Percentiles rank a stretch among this genome's conserved stretches.
Evolutionary conservation across 129 eudicot genomes (phyloP).

Genomic region (Flaveria linearis): DNA sequence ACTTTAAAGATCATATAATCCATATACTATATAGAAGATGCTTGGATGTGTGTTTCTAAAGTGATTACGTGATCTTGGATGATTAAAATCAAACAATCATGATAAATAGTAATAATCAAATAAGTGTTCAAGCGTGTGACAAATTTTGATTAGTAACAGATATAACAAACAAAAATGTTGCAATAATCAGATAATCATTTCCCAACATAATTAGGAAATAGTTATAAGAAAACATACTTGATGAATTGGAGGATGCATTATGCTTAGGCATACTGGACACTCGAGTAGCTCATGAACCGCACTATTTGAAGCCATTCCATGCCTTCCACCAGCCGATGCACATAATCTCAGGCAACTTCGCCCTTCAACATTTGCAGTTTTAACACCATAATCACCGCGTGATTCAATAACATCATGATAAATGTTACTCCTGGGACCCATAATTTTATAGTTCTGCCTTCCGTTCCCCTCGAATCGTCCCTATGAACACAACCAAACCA

Average conservation of each 20-base stretch:
- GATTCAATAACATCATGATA: conserved; percentile 43
- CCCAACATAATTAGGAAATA: not conserved
- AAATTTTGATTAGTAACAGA: too few species aligned
- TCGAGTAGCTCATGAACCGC: conserved; percentile 59
- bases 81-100: too few species aligned
- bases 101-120: too few species aligned
- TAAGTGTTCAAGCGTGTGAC: too few species aligned
- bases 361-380: conserved; percentile 34
- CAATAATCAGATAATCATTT: too few species aligned
- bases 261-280: conserved; percentile 60
- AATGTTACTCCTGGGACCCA: conserved; percentile 57
- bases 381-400: conserved; percentile 40
- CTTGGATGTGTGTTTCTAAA: not conserved
- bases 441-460: conserved; percentile 2
- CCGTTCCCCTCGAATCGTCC: not conserved
- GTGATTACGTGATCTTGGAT: too few species aligned
- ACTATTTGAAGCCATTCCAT: conserved; percentile 45
- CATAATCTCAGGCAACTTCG: conserved; percentile 38
- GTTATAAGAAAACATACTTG: conserved; percentile 35
- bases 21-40: not conserved
- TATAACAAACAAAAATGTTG: too few species aligned
- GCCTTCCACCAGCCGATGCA: conserved; percentile 33
- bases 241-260: conserved; percentile 73
- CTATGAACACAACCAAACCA: not conserved
- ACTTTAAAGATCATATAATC: not conserved